These are phyloP conservation scores for Sporobolomyces roseus DNA, from an alignment of 768 basidiomycete species.

Conservation along the genomic window DNA sequence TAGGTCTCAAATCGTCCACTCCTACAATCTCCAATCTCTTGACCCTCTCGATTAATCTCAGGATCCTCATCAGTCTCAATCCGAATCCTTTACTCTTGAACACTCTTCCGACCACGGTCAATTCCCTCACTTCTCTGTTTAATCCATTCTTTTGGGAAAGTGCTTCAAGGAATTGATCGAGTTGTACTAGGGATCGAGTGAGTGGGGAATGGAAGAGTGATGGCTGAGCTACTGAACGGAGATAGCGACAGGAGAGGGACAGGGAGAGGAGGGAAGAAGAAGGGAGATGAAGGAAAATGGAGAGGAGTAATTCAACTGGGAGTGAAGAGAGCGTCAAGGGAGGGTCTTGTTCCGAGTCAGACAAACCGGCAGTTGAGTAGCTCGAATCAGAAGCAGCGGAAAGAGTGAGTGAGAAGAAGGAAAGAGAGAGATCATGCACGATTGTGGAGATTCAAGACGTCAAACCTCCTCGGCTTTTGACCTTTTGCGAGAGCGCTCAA, in stretches of 20 bases:
- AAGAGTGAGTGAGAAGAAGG: not conserved
- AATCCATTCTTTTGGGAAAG: not conserved
- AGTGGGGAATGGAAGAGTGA: not conserved
- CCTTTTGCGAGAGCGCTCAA: no score
- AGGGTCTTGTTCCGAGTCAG: no score
- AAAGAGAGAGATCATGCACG: not conserved
- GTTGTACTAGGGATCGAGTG: not conserved
- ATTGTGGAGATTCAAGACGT: no score
- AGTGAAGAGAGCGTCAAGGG: constrained; percentile 4
- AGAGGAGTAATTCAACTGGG: constrained; percentile 22
- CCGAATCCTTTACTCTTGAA: constrained; percentile 29
- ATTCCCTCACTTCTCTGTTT: not conserved
- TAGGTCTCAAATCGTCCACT: constrained; percentile 32
- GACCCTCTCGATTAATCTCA: not conserved
- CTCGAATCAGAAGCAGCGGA: not conserved
- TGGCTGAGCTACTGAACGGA: not conserved
- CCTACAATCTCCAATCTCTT: constrained; percentile 14
- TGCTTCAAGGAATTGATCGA: constrained; percentile 13
- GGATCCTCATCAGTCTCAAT: not conserved
- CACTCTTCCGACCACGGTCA: constrained; percentile 10
- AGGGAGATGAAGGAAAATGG: not conserved
- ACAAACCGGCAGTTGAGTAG: not conserved
- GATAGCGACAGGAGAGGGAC: not conserved
- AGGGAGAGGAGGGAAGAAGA: not conserved
- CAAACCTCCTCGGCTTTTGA: no score